A percentile compares a stretch with the other conserved stretches of the same genome.
These are phyloP conservation scores for Hymenoscyphus fraxineus DNA, from an alignment of 2,329 filamentous ascomycete genomes.

Conservation along the genomic window DNA sequence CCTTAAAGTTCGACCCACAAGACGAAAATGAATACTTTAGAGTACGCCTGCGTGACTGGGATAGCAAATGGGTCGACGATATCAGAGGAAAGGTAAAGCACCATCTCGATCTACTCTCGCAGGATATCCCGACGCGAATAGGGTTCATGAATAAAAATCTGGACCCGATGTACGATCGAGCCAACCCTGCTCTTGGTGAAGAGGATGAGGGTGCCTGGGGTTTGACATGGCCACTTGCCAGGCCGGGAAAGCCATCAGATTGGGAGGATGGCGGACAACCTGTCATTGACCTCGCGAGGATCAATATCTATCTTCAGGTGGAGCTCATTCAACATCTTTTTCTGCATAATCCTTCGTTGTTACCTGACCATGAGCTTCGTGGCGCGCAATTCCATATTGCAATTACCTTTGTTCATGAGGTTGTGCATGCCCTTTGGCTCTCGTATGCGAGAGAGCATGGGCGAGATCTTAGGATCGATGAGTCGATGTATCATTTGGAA, in stretches of 20 bases:
- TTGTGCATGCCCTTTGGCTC: neutral
- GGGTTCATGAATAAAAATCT: neutral
- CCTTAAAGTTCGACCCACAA: neutral
- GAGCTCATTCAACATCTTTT: neutral
- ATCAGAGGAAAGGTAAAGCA: neutral
- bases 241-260: too few species aligned
- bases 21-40: too few species aligned
- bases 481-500: neutral
- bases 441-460: neutral
- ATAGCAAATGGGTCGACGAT: neutral
- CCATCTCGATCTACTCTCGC: neutral
- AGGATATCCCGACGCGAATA: neutral
- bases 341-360: neutral
- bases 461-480: neutral
- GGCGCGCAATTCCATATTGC: neutral
- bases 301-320: neutral
- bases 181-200: neutral
- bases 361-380: neutral
- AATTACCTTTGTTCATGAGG: neutral
- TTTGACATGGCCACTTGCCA: neutral
- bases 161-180: neutral
- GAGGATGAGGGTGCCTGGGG: neutral
- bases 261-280: too few species aligned
- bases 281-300: neutral
- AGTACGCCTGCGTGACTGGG: too few species aligned